Conservation (phyloP, 2,329 filamentous ascomycete species). For the Dothistroma septosporum region DNA sequence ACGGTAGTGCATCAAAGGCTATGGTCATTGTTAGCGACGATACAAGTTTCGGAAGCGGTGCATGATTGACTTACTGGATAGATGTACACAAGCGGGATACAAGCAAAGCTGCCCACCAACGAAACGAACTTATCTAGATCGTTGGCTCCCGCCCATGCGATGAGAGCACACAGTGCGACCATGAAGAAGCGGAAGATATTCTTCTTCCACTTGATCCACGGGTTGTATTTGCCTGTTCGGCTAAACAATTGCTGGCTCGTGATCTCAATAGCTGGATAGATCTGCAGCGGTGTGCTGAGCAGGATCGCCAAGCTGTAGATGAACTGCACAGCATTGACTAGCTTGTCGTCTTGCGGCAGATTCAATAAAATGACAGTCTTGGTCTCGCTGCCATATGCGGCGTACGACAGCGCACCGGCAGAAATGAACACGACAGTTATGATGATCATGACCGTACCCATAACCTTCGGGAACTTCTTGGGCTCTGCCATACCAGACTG, state of each 20-base stretch:
- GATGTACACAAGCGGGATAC: slow-evolving; percentile 93
- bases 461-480: slow-evolving; percentile 81
- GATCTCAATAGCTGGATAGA: slow-evolving; percentile 96
- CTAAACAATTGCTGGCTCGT: slow-evolving; percentile 93
- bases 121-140: slow-evolving; percentile 97
- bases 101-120: slow-evolving; percentile 94
- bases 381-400: slow-evolving; percentile 89
- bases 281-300: slow-evolving; percentile 88
- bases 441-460: slow-evolving; percentile 88
- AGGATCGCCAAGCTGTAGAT: slow-evolving; percentile 98
- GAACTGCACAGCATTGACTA: slow-evolving; percentile 94
- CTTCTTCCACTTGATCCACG: slow-evolving; percentile 99
- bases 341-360: slow-evolving; percentile 87
- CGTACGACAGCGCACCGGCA: slow-evolving; percentile 91
- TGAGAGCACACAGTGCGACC: slow-evolving; percentile 76
- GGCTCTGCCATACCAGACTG: slow-evolving; percentile 95
- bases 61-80: slow-evolving; percentile 71
- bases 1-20: slow-evolving; percentile 87
- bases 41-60: not conserved
- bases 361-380: slow-evolving; percentile 97
- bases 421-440: slow-evolving; percentile 87
- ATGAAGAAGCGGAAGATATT: slow-evolving; percentile 93
- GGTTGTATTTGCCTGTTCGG: slow-evolving; percentile 93
- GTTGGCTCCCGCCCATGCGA: slow-evolving; percentile 89
- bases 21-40: slow-evolving; percentile 9